Conservation (phyloP, 495 filamentous ascomycete genomes). For the Neurospora tetraspora region DNA sequence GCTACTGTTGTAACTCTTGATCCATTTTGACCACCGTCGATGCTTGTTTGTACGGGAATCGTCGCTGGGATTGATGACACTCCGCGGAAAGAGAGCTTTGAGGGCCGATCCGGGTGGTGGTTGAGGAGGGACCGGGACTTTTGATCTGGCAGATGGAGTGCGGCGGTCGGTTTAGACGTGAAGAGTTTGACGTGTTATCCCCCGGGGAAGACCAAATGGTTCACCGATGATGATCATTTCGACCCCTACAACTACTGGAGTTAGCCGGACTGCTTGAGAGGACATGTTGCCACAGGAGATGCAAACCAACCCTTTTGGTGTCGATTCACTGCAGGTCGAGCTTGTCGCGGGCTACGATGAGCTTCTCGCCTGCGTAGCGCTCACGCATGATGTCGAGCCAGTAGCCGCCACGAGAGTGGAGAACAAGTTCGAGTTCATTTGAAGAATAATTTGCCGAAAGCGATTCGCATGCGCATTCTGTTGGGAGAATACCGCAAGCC, state of each 20-base stretch:
- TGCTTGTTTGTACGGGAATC: not conserved
- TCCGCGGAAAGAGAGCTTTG: not conserved
- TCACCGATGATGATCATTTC: not conserved
- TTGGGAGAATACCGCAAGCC: slow-evolving; percentile 2
- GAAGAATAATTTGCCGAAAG: slow-evolving; percentile 46
- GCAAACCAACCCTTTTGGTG: not conserved
- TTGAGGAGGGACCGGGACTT: not conserved
- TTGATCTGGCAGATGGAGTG: not conserved
- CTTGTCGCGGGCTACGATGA: slow-evolving; percentile 89
- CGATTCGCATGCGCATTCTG: slow-evolving; percentile 39
- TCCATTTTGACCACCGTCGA: not conserved
- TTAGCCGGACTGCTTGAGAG: not conserved
- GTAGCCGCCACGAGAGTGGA: slow-evolving; percentile 63
- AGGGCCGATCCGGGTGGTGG: not conserved
- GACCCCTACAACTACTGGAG: not conserved
- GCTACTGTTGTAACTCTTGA: not conserved
- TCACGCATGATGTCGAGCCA: slow-evolving; percentile 73
- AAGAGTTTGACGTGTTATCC: not conserved
- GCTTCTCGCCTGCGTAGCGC: slow-evolving; percentile 69
- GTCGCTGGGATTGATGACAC: not conserved
- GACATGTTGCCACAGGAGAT: not conserved
- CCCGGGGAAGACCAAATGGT: not conserved
- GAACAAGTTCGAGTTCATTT: slow-evolving; percentile 1
- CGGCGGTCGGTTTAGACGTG: not conserved
- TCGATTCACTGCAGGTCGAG: slow-evolving; percentile 45